phyloP scores from a whole-genome alignment of 2,329 filamentous ascomycete genomes.

The Penicillium sp. region DNA sequence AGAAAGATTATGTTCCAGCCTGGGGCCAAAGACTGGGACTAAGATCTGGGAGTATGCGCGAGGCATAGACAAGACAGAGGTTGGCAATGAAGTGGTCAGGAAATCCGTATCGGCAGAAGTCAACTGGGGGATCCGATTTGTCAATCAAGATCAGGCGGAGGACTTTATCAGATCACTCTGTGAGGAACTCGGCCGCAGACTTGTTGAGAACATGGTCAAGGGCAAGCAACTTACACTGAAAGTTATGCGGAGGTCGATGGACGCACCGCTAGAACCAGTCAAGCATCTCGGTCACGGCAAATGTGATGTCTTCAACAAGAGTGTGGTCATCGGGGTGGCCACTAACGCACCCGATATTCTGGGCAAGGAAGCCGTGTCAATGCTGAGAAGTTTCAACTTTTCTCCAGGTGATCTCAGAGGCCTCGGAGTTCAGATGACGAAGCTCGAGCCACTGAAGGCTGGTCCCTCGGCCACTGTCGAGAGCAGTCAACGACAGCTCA shows the following conservation, averaged over 20 bases:
- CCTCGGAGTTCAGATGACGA: constrained; percentile 90
- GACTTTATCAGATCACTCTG: constrained; percentile 86
- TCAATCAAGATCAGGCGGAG: constrained; percentile 88
- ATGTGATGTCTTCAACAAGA: constrained; percentile 94
- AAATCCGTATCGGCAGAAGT: constrained; percentile 98
- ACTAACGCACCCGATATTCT: constrained; percentile 74
- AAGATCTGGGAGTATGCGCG: constrained; percentile 88
- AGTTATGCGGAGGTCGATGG: constrained; percentile 82
- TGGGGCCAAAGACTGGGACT: constrained; percentile 91
- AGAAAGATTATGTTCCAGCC: constrained; percentile 69
- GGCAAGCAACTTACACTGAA: constrained; percentile 90
- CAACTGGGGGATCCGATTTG: constrained; percentile 96
- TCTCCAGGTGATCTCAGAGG: constrained; percentile 91
- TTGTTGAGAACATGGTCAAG: constrained; percentile 81
- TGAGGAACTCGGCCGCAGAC: constrained; percentile 76
- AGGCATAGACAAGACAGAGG: constrained; percentile 81
- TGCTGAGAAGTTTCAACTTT: constrained; percentile 79
- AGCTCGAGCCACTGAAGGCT: constrained; percentile 75
- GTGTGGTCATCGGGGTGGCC: constrained; percentile 75
- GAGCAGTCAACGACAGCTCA: constrained; percentile 76
- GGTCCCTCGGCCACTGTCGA: constrained; percentile 57
- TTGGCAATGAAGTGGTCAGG: constrained; percentile 79
- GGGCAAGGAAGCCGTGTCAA: constrained; percentile 79
- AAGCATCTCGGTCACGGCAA: constrained; percentile 95
- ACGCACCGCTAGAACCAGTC: constrained; percentile 85